Conservation (phyloP, 305 asterid genomes). For the Ajuga reptans region DNA sequence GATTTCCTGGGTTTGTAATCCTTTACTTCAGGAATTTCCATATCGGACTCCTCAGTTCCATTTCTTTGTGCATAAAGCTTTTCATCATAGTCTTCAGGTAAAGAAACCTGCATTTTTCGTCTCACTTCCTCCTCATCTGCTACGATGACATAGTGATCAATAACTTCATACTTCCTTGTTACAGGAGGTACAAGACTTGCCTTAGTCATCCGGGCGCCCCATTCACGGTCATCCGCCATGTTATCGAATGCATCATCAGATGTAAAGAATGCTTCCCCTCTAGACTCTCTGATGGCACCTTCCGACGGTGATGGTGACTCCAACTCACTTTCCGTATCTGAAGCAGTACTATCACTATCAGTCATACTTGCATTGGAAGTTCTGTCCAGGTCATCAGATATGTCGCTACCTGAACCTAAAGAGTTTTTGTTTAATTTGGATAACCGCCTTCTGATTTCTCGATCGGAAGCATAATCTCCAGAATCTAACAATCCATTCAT, state of each 20-base stretch:
- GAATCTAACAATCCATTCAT: slow-evolving; percentile 50
- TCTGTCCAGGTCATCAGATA: slow-evolving; percentile 70
- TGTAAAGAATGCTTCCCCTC: slow-evolving; percentile 43
- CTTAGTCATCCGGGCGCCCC: slow-evolving; percentile 99
- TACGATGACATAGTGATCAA: slow-evolving; percentile 81
- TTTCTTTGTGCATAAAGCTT: slow-evolving; percentile 73
- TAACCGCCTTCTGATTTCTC: slow-evolving; percentile 76
- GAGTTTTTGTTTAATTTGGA: slow-evolving; percentile 76
- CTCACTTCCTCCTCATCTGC: slow-evolving; percentile 92
- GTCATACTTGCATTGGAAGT: slow-evolving; percentile 61
- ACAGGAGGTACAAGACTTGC: slow-evolving; percentile 97
- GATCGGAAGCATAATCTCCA: slow-evolving; percentile 81
- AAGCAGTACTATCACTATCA: slow-evolving; percentile 67
- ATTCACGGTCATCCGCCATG: slow-evolving; percentile 88
- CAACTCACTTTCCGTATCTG: slow-evolving; percentile 76
- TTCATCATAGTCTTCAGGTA: slow-evolving; percentile 87
- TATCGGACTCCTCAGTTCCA: slow-evolving; percentile 95
- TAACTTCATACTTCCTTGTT: slow-evolving; percentile 87
- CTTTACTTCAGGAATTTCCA: slow-evolving; percentile 98
- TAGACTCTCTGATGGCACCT: slow-evolving; percentile 49
- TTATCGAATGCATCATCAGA: slow-evolving; percentile 79
- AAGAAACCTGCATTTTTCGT: slow-evolving; percentile 90
- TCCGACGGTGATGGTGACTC: slow-evolving; percentile 53
- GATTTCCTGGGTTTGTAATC: slow-evolving; percentile 84
- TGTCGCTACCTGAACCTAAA: slow-evolving; percentile 77